These are phyloP conservation scores for Grifola frondosa DNA, from an alignment of 1,284 basidiomycete genomes.

Conservation along the genomic window DNA sequence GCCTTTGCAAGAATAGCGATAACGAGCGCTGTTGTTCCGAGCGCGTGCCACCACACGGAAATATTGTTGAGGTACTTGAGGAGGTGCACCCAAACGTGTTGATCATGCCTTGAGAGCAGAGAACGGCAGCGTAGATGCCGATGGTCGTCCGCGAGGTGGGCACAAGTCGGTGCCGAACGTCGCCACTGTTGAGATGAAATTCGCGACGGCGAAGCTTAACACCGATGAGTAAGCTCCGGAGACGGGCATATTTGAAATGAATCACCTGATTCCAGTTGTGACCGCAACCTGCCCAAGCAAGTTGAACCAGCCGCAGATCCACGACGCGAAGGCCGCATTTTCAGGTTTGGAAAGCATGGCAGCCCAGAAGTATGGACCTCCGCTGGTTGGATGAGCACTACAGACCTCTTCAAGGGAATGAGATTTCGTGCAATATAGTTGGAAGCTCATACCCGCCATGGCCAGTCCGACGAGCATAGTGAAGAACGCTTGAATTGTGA, in stretches of 20 bases:
- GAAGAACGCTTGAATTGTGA: slow-evolving; percentile 55
- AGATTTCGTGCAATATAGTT: not conserved
- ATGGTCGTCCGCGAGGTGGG: slow-evolving; percentile 60
- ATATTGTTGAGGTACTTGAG: slow-evolving; percentile 69
- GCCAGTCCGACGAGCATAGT: slow-evolving; percentile 66
- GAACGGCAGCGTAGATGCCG: slow-evolving; percentile 71
- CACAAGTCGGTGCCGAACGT: slow-evolving; percentile 59
- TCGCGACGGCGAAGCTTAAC: slow-evolving; percentile 64
- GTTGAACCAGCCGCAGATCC: slow-evolving; percentile 77
- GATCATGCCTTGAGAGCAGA: slow-evolving; percentile 64
- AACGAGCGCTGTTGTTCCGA: slow-evolving; percentile 65
- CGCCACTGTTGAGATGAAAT: slow-evolving; percentile 62
- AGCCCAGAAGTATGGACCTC: slow-evolving; percentile 76
- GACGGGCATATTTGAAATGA: not conserved
- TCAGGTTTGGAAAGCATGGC: slow-evolving; percentile 63
- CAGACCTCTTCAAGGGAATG: slow-evolving; percentile 50
- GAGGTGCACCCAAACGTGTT: slow-evolving; percentile 73
- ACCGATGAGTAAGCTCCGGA: not conserved
- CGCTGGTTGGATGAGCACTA: slow-evolving; percentile 72
- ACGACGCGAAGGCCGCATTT: slow-evolving; percentile 61
- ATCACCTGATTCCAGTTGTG: slow-evolving; percentile 68
- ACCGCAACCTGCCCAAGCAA: slow-evolving; percentile 74
- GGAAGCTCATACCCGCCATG: slow-evolving; percentile 57
- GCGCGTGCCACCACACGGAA: slow-evolving; percentile 71
- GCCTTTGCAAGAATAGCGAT: slow-evolving; percentile 70